Conservation (phyloP, 495 filamentous ascomycete species). For the Xylaria castorea region DNA sequence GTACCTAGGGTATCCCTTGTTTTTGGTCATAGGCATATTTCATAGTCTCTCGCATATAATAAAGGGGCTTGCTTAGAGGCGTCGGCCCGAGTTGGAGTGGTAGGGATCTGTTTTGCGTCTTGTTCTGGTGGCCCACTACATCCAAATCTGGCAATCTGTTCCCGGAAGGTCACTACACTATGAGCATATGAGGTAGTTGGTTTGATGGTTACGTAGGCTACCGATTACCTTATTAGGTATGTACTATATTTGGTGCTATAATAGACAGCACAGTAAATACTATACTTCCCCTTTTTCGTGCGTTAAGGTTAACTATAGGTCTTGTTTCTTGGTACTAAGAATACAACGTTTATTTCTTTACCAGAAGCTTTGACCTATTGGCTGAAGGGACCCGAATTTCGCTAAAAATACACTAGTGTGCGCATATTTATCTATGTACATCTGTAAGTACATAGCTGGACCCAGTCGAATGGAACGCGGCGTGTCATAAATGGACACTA, state of each 20-base stretch:
- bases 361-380: background rate
- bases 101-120: conserved; percentile 15
- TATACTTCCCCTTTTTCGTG: background rate
- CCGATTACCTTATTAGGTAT: background rate
- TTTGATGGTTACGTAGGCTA: background rate
- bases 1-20: background rate
- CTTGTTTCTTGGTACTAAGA: background rate
- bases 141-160: conserved; percentile 12
- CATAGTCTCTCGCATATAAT: conserved; percentile 1
- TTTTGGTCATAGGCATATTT: background rate
- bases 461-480: conserved; percentile 19
- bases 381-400: background rate
- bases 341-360: background rate
- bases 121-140: conserved; percentile 5
- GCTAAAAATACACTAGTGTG: conserved; percentile 8
- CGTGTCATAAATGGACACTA: conserved; percentile 10
- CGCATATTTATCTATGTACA: background rate
- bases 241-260: background rate
- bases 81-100: conserved; percentile 16
- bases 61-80: conserved; percentile 18
- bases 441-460: background rate
- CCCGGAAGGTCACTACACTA: background rate
- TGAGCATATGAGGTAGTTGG: conserved; percentile 1
- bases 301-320: background rate
- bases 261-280: background rate